A percentile compares a stretch with the other conserved stretches of the same genome.
Conservation (phyloP, 192 early-diverging fungal species). For the Dissophora globulifera region DNA sequence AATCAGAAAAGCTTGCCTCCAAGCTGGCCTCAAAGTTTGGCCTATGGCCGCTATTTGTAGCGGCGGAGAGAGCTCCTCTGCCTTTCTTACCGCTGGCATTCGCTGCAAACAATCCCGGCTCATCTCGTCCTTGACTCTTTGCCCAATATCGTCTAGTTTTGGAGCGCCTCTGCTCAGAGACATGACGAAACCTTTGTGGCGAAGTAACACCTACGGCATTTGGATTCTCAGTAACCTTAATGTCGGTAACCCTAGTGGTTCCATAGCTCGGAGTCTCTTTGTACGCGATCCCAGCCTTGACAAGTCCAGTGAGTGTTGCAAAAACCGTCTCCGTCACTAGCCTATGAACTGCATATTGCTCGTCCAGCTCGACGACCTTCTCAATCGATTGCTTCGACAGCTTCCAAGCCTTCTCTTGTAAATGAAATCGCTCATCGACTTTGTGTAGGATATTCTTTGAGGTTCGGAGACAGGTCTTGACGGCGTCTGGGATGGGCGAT, state of each 20-base stretch:
- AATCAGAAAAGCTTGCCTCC: background rate
- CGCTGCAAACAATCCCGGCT: no score
- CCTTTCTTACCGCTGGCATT: background rate
- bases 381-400: constrained; percentile 57
- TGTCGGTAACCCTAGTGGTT: constrained; percentile 6
- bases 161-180: no score
- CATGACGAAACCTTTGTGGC: no score
- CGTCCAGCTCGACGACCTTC: constrained; percentile 63
- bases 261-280: constrained; percentile 58
- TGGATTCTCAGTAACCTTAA: no score
- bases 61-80: background rate
- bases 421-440: constrained; percentile 60
- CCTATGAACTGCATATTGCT: constrained; percentile 64
- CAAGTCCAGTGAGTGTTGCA: constrained; percentile 54
- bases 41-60: background rate
- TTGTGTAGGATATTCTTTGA: constrained; percentile 49
- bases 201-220: no score
- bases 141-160: no score
- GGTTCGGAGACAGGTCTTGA: constrained; percentile 45
- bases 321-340: constrained; percentile 60
- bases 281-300: constrained; percentile 64
- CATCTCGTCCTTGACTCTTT: no score
- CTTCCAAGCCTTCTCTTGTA: constrained; percentile 63
- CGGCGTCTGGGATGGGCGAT: constrained; percentile 64
- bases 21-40: background rate